Conservation (phyloP, 306 rosid species). For the Sesbania bispinosa region DNA sequence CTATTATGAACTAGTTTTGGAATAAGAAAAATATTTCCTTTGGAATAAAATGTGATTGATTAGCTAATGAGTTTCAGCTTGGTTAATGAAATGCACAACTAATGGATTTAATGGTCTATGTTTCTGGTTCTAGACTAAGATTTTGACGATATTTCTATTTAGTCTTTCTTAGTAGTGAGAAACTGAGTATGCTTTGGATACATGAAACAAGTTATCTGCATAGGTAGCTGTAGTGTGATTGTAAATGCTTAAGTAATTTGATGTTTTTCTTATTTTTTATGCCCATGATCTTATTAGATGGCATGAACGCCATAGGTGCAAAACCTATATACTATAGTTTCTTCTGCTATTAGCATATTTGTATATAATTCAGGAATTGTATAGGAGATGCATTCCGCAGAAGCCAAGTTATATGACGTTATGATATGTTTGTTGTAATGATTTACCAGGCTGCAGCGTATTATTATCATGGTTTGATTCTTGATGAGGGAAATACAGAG, state of each 20-base stretch:
- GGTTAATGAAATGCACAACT: background rate
- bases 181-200: background rate
- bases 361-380: background rate
- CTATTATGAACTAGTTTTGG: background rate
- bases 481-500: slow-evolving; percentile 98
- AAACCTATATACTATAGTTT: background rate
- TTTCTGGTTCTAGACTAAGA: background rate
- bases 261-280: background rate
- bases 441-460: slow-evolving; percentile 88
- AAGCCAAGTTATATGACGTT: slow-evolving; percentile 7
- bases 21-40: too few relatives aligned
- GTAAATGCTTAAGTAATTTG: background rate
- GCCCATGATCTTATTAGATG: background rate
- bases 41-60: background rate
- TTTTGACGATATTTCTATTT: background rate
- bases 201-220: background rate
- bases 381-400: slow-evolving; percentile 8
- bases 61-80: background rate
- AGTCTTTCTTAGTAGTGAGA: background rate
- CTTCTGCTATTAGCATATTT: slow-evolving; percentile 7
- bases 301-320: background rate
- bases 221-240: background rate
- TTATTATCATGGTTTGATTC: slow-evolving; percentile 95
- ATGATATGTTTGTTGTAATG: slow-evolving; percentile 19
- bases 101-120: background rate